These are phyloP conservation scores for Phytophthora rubi DNA, from an alignment of 352 stramenopile species.

Conservation along the genomic window DNA sequence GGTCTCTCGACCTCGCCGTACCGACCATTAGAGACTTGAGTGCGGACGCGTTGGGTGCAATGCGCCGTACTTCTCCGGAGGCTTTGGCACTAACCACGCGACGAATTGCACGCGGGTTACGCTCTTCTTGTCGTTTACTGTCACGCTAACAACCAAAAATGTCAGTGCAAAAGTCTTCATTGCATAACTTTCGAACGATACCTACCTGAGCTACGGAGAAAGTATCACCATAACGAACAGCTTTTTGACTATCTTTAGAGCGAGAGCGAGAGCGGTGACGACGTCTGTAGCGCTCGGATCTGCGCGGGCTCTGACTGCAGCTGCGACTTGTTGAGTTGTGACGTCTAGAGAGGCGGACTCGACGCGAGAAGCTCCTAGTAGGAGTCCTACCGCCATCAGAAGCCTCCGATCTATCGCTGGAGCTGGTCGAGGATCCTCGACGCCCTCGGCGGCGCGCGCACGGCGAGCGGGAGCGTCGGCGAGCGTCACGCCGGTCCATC, in stretches of 20 bases:
- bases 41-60: constrained; percentile 29
- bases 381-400: constrained; percentile 7
- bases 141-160: background rate
- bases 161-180: background rate
- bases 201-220: constrained; percentile 1
- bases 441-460: constrained; percentile 7
- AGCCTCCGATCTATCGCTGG: constrained; percentile 10
- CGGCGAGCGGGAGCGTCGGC: constrained; percentile 19
- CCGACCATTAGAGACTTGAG: constrained; percentile 30
- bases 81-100: constrained; percentile 3
- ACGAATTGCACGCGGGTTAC: constrained; percentile 6
- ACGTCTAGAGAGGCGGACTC: constrained; percentile 7
- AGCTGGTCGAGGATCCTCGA: constrained; percentile 9
- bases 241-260: constrained; percentile 1
- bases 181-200: constrained; percentile 16
- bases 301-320: constrained; percentile 23
- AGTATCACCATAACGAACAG: background rate
- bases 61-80: constrained; percentile 9
- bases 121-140: constrained; percentile 2
- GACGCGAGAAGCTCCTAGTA: constrained; percentile 11
- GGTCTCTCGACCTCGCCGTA: constrained; percentile 35
- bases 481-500: constrained; percentile 22
- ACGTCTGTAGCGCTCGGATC: constrained; percentile 7
- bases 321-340: constrained; percentile 11
- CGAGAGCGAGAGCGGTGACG: background rate